Base-by-base conservation (phyloP, 2,329 filamentous ascomycete genomes). In the Hypoxylon sp. region DNA sequence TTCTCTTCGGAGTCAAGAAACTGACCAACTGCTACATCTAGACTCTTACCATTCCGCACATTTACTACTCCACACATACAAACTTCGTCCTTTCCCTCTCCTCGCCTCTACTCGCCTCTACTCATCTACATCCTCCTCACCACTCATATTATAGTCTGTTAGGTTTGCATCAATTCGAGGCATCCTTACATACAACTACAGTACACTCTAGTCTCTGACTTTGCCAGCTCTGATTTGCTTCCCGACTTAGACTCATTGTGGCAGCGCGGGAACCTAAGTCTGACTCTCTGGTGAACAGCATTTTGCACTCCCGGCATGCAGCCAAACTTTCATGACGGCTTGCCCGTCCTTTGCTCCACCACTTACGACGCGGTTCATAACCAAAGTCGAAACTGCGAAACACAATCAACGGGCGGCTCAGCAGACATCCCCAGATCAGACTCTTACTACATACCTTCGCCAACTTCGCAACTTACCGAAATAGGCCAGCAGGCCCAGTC, bases 301-400 rank as follows among this genome's bases (percentile, higher is more conserved):
- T 31, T 55, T 62, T 63, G 47, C 57, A 48, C 53, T 47, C 42
- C 47, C 69, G 63, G 53, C 26, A 78, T 78, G 77, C 64, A 68
- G 44, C 58, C 53, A 39, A 60, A 51, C 8, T 66, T 66, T 51
- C 64, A 59, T 59, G 69, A 71, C 75, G 72, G 71, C 67, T 69
- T 74, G 71, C 62, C 73, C 73, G 73, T 72, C 71, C 67, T 51
- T 54, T 70, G 68, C 54, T 44, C 71, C 52, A 44, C 68, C 44
- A 66, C 72, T 60, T 42, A 42, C 50, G 58, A 69, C 51, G 33
- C 39, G 19, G 48, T 48, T 59, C n/a, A 54, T 50, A 67, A 68
- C 55, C 31, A 60, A 42, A 59, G 51, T 51, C 71, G 51, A 54
- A 58, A 69, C 70, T 72, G 66, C 70, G 54, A 72, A 35, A 73